A percentile compares a stretch with the other conserved stretches of the same genome.
Conservation (phyloP, 192 early-diverging fungal genomes). For the Coemansia asiatica region DNA sequence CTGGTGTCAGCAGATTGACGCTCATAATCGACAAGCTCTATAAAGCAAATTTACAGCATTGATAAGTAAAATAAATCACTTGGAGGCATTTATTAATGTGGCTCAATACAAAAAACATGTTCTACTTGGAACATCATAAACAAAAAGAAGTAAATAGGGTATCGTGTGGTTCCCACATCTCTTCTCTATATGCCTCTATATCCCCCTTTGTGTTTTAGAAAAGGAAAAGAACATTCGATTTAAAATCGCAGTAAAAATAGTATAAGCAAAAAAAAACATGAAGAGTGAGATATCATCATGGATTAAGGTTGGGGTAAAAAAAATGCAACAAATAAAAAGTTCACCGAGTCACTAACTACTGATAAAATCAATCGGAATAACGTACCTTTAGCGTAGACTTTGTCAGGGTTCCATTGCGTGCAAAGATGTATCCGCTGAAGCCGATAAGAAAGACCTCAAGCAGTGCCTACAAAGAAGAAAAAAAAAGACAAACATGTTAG, state of each 20-base stretch:
- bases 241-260: background rate
- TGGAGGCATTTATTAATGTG: slow-evolving; percentile 8
- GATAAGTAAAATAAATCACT: background rate
- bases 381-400: slow-evolving; percentile 56
- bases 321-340: background rate
- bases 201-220: background rate
- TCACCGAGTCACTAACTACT: background rate
- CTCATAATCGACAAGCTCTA: slow-evolving; percentile 61
- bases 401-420: slow-evolving; percentile 47
- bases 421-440: slow-evolving; percentile 53
- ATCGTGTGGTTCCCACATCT: background rate
- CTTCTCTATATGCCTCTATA: background rate
- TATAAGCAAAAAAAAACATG: background rate
- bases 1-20: slow-evolving; percentile 73
- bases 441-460: slow-evolving; percentile 54
- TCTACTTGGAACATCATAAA: background rate
- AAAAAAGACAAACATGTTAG: background rate
- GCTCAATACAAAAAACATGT: background rate
- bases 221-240: background rate
- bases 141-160: background rate
- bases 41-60: background rate
- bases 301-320: background rate
- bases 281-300: background rate
- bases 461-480: slow-evolving; percentile 24
- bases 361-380: background rate